Base-by-base conservation (phyloP, 2,329 filamentous ascomycete genomes). In the Pezicula rhizophila region DNA sequence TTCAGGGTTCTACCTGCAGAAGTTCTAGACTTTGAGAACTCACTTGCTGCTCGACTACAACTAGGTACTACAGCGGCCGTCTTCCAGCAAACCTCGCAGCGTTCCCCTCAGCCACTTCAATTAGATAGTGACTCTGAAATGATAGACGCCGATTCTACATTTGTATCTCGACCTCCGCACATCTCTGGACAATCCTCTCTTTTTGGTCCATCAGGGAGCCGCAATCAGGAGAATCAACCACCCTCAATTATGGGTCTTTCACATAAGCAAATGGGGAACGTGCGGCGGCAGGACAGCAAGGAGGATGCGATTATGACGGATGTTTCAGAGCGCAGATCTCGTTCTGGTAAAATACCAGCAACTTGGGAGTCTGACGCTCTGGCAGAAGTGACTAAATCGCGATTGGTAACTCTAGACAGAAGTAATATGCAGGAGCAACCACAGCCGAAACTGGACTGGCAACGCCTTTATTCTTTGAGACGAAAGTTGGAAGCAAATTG, bases 391-490 rank as follows among this genome's bases (percentile, higher is more conserved):
- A 42, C 25, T 4, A 42, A 20, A 23, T 61, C 63, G 11, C 61
- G 60, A 14, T 51, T 68, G 20, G 7, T 68, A 76, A 34, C 82
- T 72, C 71, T 67, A 63, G 52, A 82, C 73, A 71, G 78, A 75
- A 56, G 61, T 62, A 15, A 66, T 58, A 53, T 73, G 61, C 61
- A 75, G 63, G 62, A 83, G 50, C 85, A 81, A 12, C 28, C 28
- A 31, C 8, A 31, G 28, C 28, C 28, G 7, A 31, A 31, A 59
- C 72, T 97, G 42, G 96, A 95, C 66, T 99, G 92, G 91, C 87
- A 90, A 46, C 89, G 93, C 64, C 74, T 99, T 1, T 99, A 96
- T 70, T 89, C 88, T 56, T 88, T 96, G 73, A 84, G 93, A 52
- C 79, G 84, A 48, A 78, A 83, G 18, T 72, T 99, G 12, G 93